These are phyloP conservation scores for Pseudogymnoascus sp. DNA, from an alignment of 2,329 filamentous ascomycete genomes.

Conservation along the genomic window DNA sequence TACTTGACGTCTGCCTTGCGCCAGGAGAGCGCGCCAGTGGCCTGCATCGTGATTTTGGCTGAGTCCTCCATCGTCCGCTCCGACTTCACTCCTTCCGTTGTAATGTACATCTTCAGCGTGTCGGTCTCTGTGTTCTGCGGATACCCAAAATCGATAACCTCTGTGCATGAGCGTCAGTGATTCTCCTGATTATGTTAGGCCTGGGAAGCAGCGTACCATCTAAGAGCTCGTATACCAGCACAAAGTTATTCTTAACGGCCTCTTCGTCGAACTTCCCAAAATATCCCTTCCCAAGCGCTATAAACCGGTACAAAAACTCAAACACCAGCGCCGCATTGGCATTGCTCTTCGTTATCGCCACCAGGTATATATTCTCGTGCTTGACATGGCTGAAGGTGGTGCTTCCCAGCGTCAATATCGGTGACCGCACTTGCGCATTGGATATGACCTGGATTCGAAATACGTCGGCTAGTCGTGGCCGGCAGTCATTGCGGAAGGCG, in stretches of 20 bases:
- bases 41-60: conserved; percentile 98
- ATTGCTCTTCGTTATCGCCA: conserved; percentile 97
- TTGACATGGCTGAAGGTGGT: conserved; percentile 99
- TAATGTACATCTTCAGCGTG: conserved; percentile 99
- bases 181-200: neutral
- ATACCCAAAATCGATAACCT: conserved; percentile 98
- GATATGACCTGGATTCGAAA: conserved; percentile 99
- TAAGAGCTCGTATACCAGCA: conserved; percentile 92
- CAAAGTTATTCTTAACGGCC: conserved; percentile 99
- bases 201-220: conserved; percentile 54
- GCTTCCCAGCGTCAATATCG: conserved; percentile 91
- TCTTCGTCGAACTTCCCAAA: conserved; percentile 99
- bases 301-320: conserved; percentile 91
- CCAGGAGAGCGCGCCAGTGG: conserved; percentile 94
- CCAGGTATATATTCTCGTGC: conserved; percentile 97
- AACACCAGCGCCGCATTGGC: conserved; percentile 97
- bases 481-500: conserved; percentile 96
- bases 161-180: conserved; percentile 36
- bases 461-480: conserved; percentile 93
- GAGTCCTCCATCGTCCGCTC: conserved; percentile 82
- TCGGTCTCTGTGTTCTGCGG: conserved; percentile 98
- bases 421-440: conserved; percentile 93
- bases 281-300: conserved; percentile 85
- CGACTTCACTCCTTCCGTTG: conserved; percentile 95
- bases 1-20: conserved; percentile 96